Percentiles rank a stretch among this genome's conserved stretches.
Evolutionary conservation across 306 rosid genomes (phyloP).

Genomic region (Prunus kanzakura): DNA sequence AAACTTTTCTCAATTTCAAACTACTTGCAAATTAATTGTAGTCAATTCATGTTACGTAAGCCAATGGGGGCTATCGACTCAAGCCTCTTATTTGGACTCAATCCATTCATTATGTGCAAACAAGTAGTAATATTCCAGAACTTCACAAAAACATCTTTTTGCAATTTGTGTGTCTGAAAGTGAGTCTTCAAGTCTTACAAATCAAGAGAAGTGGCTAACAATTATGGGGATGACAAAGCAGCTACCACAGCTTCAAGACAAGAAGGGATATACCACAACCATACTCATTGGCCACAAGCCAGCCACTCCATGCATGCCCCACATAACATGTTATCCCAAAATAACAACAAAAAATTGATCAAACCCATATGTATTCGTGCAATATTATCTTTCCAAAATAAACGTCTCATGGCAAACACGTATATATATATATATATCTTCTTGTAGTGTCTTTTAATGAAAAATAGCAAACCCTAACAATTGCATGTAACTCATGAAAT

Average conservation of each 20-base stretch:
- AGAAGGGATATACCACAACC: slow-evolving; percentile 15
- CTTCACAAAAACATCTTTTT: neutral
- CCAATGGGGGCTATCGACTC: too few species aligned
- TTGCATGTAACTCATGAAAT: too few species aligned
- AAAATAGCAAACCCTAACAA: too few species aligned
- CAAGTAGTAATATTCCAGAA: neutral
- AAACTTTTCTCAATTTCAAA: too few species aligned
- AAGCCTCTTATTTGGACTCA: neutral
- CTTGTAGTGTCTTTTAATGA: too few species aligned
- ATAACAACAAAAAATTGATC: too few species aligned
- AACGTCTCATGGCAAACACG: too few species aligned
- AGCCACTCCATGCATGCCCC: neutral
- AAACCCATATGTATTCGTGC: too few species aligned
- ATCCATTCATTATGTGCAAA: neutral
- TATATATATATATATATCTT: too few species aligned
- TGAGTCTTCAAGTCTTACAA: slow-evolving; percentile 6
- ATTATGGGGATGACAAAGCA: slow-evolving; percentile 19
- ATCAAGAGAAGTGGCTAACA: slow-evolving; percentile 40
- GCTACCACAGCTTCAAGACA: slow-evolving; percentile 5
- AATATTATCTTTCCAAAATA: too few species aligned
- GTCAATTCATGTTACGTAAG: too few species aligned
- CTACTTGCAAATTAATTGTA: too few species aligned
- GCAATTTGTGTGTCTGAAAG: slow-evolving; percentile 12
- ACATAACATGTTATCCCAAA: neutral
- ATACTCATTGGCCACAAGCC: neutral